Base-by-base conservation (phyloP, 495 filamentous ascomycete species). In the Penicilliopsis zonata region DNA sequence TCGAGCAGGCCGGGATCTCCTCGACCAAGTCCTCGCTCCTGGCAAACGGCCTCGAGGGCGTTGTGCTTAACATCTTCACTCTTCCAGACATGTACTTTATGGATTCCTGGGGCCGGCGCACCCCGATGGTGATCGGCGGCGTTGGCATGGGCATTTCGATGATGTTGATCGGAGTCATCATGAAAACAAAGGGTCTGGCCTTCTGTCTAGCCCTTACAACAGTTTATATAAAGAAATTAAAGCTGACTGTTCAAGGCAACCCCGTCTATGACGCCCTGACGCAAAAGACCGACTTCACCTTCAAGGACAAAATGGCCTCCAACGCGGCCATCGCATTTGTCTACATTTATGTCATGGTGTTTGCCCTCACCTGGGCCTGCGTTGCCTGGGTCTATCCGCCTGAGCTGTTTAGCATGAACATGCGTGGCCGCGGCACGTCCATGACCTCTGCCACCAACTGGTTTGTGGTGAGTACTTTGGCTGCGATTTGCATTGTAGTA, bases 121-220 rank as follows among this genome's bases (percentile, higher is more conserved):
- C 10, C 13, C 47, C 47, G 0, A 49, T 49, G 44, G 25, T 51
- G 3, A 43, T 51, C 17, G 47, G 47, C 15, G 46, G 40, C 8
- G 7, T 42, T n/a, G 44, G 44, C 4, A 51, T 51, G 47, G 47
- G 34, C 1, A 40, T 49, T 8, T 31, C 44, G 0, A 48, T 51
- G 47, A 51, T 51, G 47, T 23, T 51, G 9, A 49, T 51, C 14
- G 47, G 41, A 13, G 35, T 39, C 2, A 37, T 52, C 6, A 51
- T 51, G 47, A 51, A 51, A 15, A 37, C 47, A 1, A 39, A 32
- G 19, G 47, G 47, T 51, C 14, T 22, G 34, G 18, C 4, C 13
- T 15, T 9, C 18, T 12, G 22, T 12, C 15, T 14, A 1, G 14
- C 29, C 30, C 13, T 40, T 13, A 25, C 21, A n/a, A n/a, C 2